Evolutionary conservation across 1,284 basidiomycete species (phyloP), one percentile per base, ranked within the genome.

Genomic region (Afroboletus lepidellus): DNA sequence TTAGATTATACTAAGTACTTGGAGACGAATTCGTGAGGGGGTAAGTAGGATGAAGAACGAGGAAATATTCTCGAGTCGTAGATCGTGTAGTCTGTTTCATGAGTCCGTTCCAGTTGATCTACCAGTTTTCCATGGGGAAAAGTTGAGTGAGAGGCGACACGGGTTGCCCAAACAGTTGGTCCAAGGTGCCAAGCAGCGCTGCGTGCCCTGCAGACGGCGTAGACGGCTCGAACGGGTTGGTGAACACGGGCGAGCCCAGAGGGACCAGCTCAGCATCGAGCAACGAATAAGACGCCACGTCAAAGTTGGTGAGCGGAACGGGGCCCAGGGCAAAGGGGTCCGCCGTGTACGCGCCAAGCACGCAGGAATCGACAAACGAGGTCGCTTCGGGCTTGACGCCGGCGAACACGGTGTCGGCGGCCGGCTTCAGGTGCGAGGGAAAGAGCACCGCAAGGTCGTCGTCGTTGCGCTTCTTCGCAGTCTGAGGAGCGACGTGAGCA

Each of bases 381-480:
- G 52, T 50, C 6, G 68, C 63, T 24, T 64, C 66, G n/a, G 67
- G 64, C 39, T 64, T 70, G 37, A 71, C 47, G n/a, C 66, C 69
- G 21, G 61, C 51, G 45, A 70, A 63, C 44, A 60, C 23, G 8
- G 38, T 69, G 20, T 54, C 32, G 15, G 44, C 52, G 11, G 53
- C 66, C 0, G 69, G 68, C 3, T 13, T 20, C 46, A 66, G 9
- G 38, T 69, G 61, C 11, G 59, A 41, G n/a, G 67, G 69, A 20
- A 60, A 46, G 53, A 53, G 34, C 11, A 27, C 1, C 5, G 29
- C n/a, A 11, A 46, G 1, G 23, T 48, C 24, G 25, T 50, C 37
- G 12, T 56, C 47, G 29, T 32, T 27, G 3, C 8, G 15, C 51
- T 51, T 48, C 18, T 45, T 44, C 23, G 36, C 2, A 18, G 7